phyloP scores from a whole-genome alignment of 345 rosid genomes.

The Aquilaria yunnanensis region DNA sequence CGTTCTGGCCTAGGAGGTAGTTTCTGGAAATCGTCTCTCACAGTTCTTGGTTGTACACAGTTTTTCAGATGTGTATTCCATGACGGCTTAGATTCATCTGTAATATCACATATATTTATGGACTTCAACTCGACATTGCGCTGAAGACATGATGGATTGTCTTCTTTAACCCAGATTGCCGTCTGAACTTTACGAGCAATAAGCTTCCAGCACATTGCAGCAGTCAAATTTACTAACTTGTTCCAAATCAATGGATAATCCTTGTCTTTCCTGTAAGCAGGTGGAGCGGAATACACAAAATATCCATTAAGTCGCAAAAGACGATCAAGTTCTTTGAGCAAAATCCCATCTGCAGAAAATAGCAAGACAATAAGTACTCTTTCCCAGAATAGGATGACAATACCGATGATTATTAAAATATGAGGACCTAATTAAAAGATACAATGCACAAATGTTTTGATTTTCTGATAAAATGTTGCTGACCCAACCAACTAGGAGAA shows the following conservation, averaged over 20 bases:
- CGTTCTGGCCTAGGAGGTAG: constrained; percentile 65
- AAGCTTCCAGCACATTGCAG: constrained; percentile 96
- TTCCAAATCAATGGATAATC: constrained; percentile 83
- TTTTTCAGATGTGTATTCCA: constrained; percentile 71
- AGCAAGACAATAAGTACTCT: neutral
- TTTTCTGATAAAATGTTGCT: no score
- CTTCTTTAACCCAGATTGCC: constrained; percentile 88
- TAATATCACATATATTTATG: constrained; percentile 50
- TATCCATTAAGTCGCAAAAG: constrained; percentile 74
- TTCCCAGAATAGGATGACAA: no score
- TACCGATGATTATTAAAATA: no score
- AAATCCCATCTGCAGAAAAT: constrained; percentile 63
- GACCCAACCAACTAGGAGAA: no score
- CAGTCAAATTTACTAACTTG: constrained; percentile 59
- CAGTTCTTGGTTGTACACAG: constrained; percentile 43
- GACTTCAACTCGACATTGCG: constrained; percentile 53
- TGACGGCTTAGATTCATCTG: constrained; percentile 50
- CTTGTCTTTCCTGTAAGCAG: constrained; percentile 80
- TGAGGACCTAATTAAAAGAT: no score
- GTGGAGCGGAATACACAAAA: constrained; percentile 93
- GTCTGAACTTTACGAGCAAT: constrained; percentile 76
- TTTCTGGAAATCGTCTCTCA: constrained; percentile 24
- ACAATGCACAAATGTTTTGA: no score
- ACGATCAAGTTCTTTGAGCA: constrained; percentile 86
- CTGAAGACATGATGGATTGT: constrained; percentile 49